Base-by-base conservation (phyloP, 306 rosid species). In the Fagus sylvatica region DNA sequence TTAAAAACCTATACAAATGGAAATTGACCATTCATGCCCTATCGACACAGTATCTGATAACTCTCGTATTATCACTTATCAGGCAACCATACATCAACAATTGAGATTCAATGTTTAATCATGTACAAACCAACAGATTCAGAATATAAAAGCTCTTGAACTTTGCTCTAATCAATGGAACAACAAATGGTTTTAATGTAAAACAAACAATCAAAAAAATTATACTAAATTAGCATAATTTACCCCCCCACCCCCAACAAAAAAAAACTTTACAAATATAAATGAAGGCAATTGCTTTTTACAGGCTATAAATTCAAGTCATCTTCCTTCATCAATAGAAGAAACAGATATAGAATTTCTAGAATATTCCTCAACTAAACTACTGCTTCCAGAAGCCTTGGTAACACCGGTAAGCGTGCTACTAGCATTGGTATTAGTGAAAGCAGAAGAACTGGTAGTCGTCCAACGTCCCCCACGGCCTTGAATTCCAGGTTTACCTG, bases 341-440 rank as follows among this genome's bases (percentile, higher is more conserved):
- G 98, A 94, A 78, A 79, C 42, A 39, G 97, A 91, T 1, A 91
- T 90, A 55, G 94, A 90, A 74, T 94, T 94, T 79, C 91, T 86
- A 10, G 98, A 94, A 83, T 77, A 89, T 2, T 94, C 97, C 74
- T 91, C 98, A 33, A 73, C 71, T 55, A 54, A 55, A 81, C 88
- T 91, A 79, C 81, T 85, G 17, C 87, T 88, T 46, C 85, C 88
- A 30, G 98, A 86, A 62, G 74, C 79, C 68, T 22, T 89, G 74
- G 96, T 86, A n/a, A 15, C 73, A 15, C 79, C 83, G 19, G 83
- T 81, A 33, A 36, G 53, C 62, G 79, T 83, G 69, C 81, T 86
- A 75, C 82, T 82, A 75, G 81, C 89, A 81, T 84, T 87, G 32
- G 94, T 86, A 54, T 78, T 85, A 65, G 94, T 77, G n/a, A 86